phyloP scores from a whole-genome alignment of 2,329 filamentous ascomycete species.

The Ceratocystis ficicola region DNA sequence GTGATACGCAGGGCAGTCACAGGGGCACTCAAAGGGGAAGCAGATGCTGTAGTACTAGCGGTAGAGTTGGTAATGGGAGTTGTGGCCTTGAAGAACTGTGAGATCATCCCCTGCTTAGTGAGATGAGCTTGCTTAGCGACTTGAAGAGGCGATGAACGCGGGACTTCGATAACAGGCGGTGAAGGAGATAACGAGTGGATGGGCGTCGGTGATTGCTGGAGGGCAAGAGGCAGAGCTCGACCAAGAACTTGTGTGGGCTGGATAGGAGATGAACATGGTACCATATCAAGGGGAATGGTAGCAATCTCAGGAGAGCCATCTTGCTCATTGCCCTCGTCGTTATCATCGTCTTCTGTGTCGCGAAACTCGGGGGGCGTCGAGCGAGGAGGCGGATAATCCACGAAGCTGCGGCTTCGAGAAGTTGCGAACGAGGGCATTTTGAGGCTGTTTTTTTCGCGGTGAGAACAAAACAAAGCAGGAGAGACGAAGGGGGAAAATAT shows the following conservation, averaged over 20 bases:
- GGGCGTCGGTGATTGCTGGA: slow-evolving; percentile 23
- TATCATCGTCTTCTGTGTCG: not conserved
- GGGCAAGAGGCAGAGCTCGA: slow-evolving; percentile 13
- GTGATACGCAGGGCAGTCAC: not conserved
- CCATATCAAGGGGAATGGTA: slow-evolving; percentile 27
- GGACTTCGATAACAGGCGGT: slow-evolving; percentile 55
- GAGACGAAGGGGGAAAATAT: slow-evolving; percentile 13
- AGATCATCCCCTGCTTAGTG: slow-evolving; percentile 30
- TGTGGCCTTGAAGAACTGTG: slow-evolving; percentile 25
- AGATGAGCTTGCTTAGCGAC: not conserved
- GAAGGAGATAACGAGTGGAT: slow-evolving; percentile 32
- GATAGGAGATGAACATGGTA: slow-evolving; percentile 34
- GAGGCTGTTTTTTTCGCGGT: not conserved
- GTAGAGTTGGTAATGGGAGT: slow-evolving; percentile 26
- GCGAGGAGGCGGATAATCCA: not conserved
- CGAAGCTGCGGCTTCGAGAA: not conserved
- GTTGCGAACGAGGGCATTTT: not conserved
- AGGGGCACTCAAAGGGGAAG: not conserved
- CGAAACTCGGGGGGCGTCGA: slow-evolving; percentile 11
- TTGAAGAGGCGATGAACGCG: slow-evolving; percentile 65
- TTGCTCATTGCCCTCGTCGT: slow-evolving; percentile 14
- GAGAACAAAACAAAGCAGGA: not conserved
- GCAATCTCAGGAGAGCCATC: slow-evolving; percentile 28
- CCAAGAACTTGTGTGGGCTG: slow-evolving; percentile 38
- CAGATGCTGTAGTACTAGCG: slow-evolving; percentile 19